Evolutionary conservation across 2,329 filamentous ascomycete genomes (phyloP).

Genomic region (Sarocladium brachiariae): DNA sequence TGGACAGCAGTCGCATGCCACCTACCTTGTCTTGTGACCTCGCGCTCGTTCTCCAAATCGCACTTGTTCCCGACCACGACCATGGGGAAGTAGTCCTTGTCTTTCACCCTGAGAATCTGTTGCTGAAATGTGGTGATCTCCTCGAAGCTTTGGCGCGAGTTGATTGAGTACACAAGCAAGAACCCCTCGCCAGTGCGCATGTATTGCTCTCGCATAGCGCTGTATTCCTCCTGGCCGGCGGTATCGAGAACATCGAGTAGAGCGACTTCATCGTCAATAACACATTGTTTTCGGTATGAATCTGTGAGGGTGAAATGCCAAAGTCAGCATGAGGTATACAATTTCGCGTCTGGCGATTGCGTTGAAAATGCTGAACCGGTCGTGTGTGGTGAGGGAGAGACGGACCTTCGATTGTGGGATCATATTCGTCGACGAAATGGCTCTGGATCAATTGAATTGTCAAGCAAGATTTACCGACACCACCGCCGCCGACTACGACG

Average conservation of each 20-base stretch:
- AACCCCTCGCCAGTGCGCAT: constrained; percentile 99
- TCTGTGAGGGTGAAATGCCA: constrained; percentile 51
- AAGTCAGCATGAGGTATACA: constrained; percentile 6
- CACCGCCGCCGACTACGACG: constrained; percentile 95
- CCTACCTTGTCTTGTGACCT: constrained; percentile 87
- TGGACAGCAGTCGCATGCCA: background rate
- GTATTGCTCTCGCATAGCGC: constrained; percentile 98
- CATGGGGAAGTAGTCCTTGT: constrained; percentile 99
- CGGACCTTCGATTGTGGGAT: constrained; percentile 96
- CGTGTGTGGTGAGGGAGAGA: constrained; percentile 13
- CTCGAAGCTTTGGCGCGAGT: constrained; percentile 92
- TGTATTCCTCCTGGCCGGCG: constrained; percentile 97
- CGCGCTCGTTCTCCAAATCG: constrained; percentile 88
- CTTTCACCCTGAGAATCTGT: constrained; percentile 96
- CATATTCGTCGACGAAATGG: constrained; percentile 99
- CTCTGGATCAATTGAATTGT: constrained; percentile 94
- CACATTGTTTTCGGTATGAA: constrained; percentile 99
- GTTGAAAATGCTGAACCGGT: background rate
- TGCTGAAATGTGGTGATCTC: constrained; percentile 99
- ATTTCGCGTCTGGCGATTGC: background rate
- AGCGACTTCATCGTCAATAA: constrained; percentile 96
- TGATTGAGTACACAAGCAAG: constrained; percentile 96
- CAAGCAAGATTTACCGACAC: constrained; percentile 97
- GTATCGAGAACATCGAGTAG: constrained; percentile 97
- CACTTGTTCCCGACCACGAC: constrained; percentile 99